Evolutionary conservation across 768 basidiomycete genomes (phyloP).

Genomic region (Tricholoma matsutake): DNA sequence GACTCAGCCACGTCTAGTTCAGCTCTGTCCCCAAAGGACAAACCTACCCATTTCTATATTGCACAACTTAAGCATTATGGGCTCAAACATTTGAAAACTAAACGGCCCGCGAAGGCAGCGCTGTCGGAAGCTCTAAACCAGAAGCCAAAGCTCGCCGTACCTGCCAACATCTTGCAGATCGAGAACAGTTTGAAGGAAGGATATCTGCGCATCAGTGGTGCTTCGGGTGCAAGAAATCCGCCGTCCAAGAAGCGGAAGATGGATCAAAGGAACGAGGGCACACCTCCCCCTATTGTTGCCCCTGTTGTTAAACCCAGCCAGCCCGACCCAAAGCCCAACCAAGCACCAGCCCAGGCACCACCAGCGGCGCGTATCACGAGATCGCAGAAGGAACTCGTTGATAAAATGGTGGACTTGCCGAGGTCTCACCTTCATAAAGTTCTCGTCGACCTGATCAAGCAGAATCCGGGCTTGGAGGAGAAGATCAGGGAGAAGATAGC

Average conservation of each 20-base stretch:
- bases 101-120: background rate
- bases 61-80: background rate
- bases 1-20: background rate
- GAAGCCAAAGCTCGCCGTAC: background rate
- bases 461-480: background rate
- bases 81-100: background rate
- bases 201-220: background rate
- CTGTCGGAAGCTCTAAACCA: background rate
- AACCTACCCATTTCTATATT: background rate
- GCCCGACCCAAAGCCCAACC: background rate
- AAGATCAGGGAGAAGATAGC: slow-evolving; percentile 1
- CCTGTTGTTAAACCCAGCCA: background rate
- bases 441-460: background rate
- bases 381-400: background rate
- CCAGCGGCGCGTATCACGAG: background rate
- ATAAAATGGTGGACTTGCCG: background rate
- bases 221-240: background rate
- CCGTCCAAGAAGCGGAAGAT: slow-evolving; percentile 1
- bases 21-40: background rate
- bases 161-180: background rate
- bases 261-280: background rate
- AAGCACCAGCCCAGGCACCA: background rate
- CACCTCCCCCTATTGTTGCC: background rate
- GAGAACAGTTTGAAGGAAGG: background rate
- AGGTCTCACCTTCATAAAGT: background rate